A percentile compares a stretch with the other conserved stretches of the same genome.
Conservation (phyloP, 2,329 filamentous ascomycete species). For the Pseudohalonectria lignicola region DNA sequence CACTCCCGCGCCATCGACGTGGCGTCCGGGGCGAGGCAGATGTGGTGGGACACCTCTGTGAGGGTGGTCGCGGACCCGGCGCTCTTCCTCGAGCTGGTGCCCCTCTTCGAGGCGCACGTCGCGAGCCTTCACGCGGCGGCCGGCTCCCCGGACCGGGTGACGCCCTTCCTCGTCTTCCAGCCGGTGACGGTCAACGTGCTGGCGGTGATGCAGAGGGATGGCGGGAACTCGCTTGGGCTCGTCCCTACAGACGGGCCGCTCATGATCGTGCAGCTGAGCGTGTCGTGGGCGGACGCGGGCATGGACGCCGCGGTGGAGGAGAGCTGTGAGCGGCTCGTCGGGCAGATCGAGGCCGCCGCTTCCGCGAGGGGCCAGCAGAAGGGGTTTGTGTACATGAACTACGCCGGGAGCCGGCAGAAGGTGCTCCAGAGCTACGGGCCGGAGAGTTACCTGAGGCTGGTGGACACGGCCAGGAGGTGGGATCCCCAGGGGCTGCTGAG, state of each 20-base stretch:
- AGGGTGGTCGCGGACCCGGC: slow-evolving; percentile 7
- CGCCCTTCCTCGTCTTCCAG: slow-evolving; percentile 19
- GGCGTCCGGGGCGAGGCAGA: slow-evolving; percentile 14
- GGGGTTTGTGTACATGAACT: slow-evolving; percentile 30
- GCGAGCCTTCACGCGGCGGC: not conserved
- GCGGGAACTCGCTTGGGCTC: slow-evolving; percentile 29
- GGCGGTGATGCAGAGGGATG: slow-evolving; percentile 19
- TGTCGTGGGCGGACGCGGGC: slow-evolving; percentile 12
- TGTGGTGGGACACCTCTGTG: slow-evolving; percentile 18
- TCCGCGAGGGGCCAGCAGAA: slow-evolving; percentile 15
- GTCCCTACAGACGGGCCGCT: slow-evolving; percentile 20
- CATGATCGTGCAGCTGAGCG: slow-evolving; percentile 18
- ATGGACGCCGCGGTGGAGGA: slow-evolving; percentile 19
- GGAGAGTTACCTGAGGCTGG: slow-evolving; percentile 20
- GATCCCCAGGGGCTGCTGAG: slow-evolving; percentile 22
- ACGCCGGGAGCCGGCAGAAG: slow-evolving; percentile 25
- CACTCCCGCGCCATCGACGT: slow-evolving; percentile 12
- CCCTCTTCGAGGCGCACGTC: slow-evolving; percentile 8
- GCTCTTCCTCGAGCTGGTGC: slow-evolving; percentile 15
- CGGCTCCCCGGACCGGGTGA: not conserved
- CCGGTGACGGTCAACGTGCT: slow-evolving; percentile 23
- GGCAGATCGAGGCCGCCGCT: slow-evolving; percentile 14
- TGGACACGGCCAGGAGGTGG: slow-evolving; percentile 16
- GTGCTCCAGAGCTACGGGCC: slow-evolving; percentile 25
- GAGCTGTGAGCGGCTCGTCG: slow-evolving; percentile 9